These are phyloP conservation scores for Phaeosphaeria sp. DNA, from an alignment of 2,329 filamentous ascomycete species.

Conservation along the genomic window DNA sequence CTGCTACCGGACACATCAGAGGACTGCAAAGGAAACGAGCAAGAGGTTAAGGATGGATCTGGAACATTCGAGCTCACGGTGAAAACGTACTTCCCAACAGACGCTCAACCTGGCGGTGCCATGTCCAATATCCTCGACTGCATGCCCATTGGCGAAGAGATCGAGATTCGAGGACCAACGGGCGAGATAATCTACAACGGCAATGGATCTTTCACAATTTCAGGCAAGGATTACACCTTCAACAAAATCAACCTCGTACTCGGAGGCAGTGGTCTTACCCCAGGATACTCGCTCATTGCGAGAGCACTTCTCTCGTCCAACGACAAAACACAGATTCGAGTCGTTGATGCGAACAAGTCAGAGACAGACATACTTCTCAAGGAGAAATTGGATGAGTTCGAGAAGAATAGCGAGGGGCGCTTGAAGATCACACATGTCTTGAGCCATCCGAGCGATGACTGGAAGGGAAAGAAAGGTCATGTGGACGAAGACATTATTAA, in stretches of 20 bases:
- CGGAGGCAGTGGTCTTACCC: slow-evolving; percentile 60
- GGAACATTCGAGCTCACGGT: slow-evolving; percentile 31
- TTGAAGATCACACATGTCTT: slow-evolving; percentile 57
- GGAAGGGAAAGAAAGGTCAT: slow-evolving; percentile 56
- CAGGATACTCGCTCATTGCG: slow-evolving; percentile 59
- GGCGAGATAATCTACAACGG: slow-evolving; percentile 60
- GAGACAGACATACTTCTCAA: slow-evolving; percentile 57
- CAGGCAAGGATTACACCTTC: slow-evolving; percentile 51
- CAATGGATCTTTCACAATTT: slow-evolving; percentile 55
- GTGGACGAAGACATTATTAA: slow-evolving; percentile 53
- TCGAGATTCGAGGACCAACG: slow-evolving; percentile 60
- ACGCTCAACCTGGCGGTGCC: slow-evolving; percentile 59
- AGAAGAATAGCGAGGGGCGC: slow-evolving; percentile 44
- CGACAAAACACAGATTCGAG: slow-evolving; percentile 50
- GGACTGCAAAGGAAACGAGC: neutral
- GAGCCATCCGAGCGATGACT: slow-evolving; percentile 52
- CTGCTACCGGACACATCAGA: slow-evolving; percentile 8
- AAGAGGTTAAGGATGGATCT: slow-evolving; percentile 13
- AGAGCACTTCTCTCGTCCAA: slow-evolving; percentile 46
- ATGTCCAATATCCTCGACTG: slow-evolving; percentile 61
- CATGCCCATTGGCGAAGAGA: slow-evolving; percentile 55
- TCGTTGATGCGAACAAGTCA: slow-evolving; percentile 58
- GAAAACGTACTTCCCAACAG: slow-evolving; percentile 60
- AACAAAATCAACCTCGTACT: slow-evolving; percentile 56
- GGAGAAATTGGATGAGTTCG: slow-evolving; percentile 52